Evolutionary conservation across 371 early-diverging fungal genomes (phyloP), one percentile per base, ranked within the genome.

Genomic region (Mucor mucedo): DNA sequence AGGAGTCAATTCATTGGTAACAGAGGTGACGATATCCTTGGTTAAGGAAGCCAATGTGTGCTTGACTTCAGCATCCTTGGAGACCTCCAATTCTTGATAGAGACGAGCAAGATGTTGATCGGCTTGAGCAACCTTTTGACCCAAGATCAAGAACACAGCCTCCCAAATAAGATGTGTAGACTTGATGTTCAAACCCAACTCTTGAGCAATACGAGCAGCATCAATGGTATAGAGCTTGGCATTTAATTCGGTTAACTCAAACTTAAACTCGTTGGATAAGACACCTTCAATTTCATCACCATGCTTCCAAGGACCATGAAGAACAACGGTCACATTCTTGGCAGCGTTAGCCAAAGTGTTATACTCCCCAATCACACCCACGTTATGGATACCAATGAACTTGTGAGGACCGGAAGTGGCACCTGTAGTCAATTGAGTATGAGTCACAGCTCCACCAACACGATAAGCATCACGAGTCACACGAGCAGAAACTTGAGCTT

Each of bases 271-370:
- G 27, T 82, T 83, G 2, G 92, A 84, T 45, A 92, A 73, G 57
- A 88, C 87, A 28, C 79, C 74, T 59, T 89, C 88, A 27, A 92
- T 62, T 35, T 92, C 91, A 48, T 87, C 90, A 42, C 82, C 85
- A 14, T 79, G 84, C 49, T 73, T 75, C 89, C 87, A 88, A 10
- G 85, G 78, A 33, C 90, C 80, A 71, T 92, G 89, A 54, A 93
- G 53, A 21, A 93, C 67, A 8, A 93, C 75, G 4, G 70, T 74
- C 2, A 87, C 89, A 35, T 82, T 82, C 38, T 76, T 68, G 63
- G 77, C 78, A 39, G 89, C 81, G 0, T 82, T 67, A n/a, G 72
- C 75, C 28, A 89, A 79, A 29, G 87, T 80, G 60, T 92, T 84
- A 73, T 85, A 90, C 59, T 85, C 84, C 39, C 80, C 73, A 63